Percentiles rank a stretch among this genome's conserved stretches.
Conservation (phyloP, 202 grass and related monocot genomes). For the Saccharum hybrid region DNA sequence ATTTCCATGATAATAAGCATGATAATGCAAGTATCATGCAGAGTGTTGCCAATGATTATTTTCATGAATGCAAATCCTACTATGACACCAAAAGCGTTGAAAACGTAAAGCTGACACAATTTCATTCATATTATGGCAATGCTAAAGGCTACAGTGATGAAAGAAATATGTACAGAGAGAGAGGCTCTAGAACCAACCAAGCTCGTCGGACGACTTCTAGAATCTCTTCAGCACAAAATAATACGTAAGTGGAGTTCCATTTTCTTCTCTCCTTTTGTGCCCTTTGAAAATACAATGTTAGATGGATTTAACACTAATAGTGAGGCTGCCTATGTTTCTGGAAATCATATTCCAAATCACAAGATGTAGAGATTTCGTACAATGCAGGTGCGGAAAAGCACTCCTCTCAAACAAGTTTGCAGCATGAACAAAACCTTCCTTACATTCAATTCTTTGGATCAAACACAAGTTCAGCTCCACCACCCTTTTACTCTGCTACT, state of each 20-base stretch:
- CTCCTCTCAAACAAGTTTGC: conserved; percentile 10
- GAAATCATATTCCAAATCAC: conserved; percentile 40
- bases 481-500: conserved; percentile 54
- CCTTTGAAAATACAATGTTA: neutral
- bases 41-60: neutral
- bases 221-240: conserved; percentile 32
- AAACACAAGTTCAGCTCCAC: conserved; percentile 54
- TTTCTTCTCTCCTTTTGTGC: neutral
- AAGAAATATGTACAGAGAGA: conserved; percentile 44
- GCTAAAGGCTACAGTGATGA: conserved; percentile 33
- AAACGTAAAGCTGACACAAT: conserved; percentile 19
- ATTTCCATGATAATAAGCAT: conserved; percentile 44
- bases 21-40: neutral
- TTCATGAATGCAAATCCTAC: neutral
- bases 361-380: conserved; percentile 37
- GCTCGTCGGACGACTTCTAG: conserved; percentile 33
- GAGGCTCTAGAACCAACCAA: conserved; percentile 56
- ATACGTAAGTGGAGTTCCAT: conserved; percentile 35
- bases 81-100: conserved; percentile 23
- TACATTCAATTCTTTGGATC: conserved; percentile 52
- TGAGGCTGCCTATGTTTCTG: conserved; percentile 1
- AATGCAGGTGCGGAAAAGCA: conserved; percentile 34
- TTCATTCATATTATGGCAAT: conserved; percentile 26
- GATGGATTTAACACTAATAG: conserved; percentile 20
- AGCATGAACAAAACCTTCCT: conserved; percentile 28